Base-by-base conservation (phyloP, 2,329 filamentous ascomycete genomes). In the Pseudogymnoascus sp. region DNA sequence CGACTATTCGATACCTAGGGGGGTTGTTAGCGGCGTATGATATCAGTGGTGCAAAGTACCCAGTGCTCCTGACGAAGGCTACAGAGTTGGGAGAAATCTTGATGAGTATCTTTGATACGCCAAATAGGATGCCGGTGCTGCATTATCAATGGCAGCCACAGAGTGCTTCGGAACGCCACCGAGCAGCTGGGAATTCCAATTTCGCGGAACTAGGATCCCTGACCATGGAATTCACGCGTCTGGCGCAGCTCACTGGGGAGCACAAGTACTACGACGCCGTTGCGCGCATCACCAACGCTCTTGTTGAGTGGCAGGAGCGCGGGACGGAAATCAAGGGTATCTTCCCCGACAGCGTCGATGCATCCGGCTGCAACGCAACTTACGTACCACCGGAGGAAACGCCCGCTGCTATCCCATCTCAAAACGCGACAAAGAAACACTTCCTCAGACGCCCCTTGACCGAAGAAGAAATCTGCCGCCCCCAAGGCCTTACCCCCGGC, bases 251-350 rank as follows among this genome's bases (percentile, higher is more conserved):
- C 67, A 96, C 93, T 0, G 85, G 86, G 64, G 80, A 93, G 65
- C 76, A 87, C 68, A 92, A 87, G 73, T 97, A 96, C 76, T 97
- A 96, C 72, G 93, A 96, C 76, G 92, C 91, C 14, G 81, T 96
- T 66, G 90, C 91, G 60, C 87, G 92, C 65, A 90, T 97, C 70
- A 96, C 91, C 16, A 81, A 96, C 71, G 87, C 87, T 6, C 81
- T 97, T 26, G 84, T 92, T 66, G 83, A 87, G 61, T 85, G 87
- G 76, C 91, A 96, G 76, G 83, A 86, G 69, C 77, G 78, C 2
- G 83, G 80, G 4, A 76, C 79, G 2, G 80, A 81, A 2, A 77
- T 96, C 6, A 85, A 88, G 1, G 92, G 93, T 1, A 83, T 96
- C 70, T 96, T 93, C 79, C 91, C 93, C 0, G 83, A 90, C 67